Conservation (phyloP, 1,284 basidiomycete genomes). For the Golubevia pallescens region DNA sequence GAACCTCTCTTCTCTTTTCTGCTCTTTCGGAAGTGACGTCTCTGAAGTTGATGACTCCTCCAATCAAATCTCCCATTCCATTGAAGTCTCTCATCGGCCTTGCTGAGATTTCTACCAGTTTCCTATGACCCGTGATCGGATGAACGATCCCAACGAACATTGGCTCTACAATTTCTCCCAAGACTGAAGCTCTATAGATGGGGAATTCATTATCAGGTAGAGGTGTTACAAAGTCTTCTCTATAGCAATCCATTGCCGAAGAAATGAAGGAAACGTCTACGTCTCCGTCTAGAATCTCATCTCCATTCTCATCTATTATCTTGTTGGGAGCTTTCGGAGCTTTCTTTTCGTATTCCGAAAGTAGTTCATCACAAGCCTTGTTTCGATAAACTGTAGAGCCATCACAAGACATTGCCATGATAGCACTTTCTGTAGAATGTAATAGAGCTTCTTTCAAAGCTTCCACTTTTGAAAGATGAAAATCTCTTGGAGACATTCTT, state of each 20-base stretch:
- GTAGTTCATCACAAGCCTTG: constrained; percentile 42
- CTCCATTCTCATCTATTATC: constrained; percentile 8
- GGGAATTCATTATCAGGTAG: constrained; percentile 40
- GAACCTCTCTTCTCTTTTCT: constrained; percentile 6
- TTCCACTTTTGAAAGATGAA: constrained; percentile 25
- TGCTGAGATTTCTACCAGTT: constrained; percentile 32
- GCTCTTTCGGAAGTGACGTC: constrained; percentile 33
- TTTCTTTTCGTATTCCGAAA: constrained; percentile 31
- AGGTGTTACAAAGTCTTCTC: constrained; percentile 39
- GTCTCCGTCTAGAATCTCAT: constrained; percentile 13
- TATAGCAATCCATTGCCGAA: constrained; percentile 44
- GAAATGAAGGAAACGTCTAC: constrained; percentile 46
- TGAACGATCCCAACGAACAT: constrained; percentile 32
- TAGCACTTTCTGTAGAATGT: constrained; percentile 34
- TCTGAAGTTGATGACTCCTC: constrained; percentile 39
- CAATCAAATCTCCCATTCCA: constrained; percentile 50
- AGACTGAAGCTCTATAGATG: constrained; percentile 45
- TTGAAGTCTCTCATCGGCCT: constrained; percentile 42
- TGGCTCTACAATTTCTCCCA: constrained; percentile 29
- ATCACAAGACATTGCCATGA: constrained; percentile 43
- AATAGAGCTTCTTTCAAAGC: constrained; percentile 35
- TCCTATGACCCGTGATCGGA: constrained; percentile 24
- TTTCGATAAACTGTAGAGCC: constrained; percentile 42
- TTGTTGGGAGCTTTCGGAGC: constrained; percentile 10
- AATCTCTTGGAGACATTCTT: constrained; percentile 29